Base-by-base conservation (phyloP, 208 protist genomes). In the Crithidia sp. region DNA sequence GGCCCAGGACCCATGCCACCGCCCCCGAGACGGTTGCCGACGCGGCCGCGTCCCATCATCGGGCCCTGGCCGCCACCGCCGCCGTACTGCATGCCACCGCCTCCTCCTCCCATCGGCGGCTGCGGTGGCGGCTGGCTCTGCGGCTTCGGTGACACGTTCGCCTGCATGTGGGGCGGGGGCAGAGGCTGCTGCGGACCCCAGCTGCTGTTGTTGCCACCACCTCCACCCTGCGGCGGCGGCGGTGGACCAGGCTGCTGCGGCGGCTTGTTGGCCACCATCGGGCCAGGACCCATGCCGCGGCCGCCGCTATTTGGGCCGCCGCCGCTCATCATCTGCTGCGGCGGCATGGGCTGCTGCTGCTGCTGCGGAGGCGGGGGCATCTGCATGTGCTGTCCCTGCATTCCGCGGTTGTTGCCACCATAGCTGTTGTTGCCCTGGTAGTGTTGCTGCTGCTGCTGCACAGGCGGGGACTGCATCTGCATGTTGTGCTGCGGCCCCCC, bases 391-490 rank as follows among this genome's bases (percentile, higher is more conserved):
- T 52, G 67, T 16, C 71, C 71, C 67, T 73, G 74, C 74, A 79
- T 74, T 5, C 70, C 72, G 41, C 77, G 67, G n/a, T 59, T 45
- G 19, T 56, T 63, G 62, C 76, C 53, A 47, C 76, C 68, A 61
- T 71, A 69, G 63, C 37, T 63, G 57, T 72, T 72, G 69, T 76
- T 81, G 12, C 65, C 67, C 37, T 76, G 70, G 53, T 80, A 67
- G 49, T 77, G 74, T 59, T 83, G 79, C 43, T 69, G 76, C 57
- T 83, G 78, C 56, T 76, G 77, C 12, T 71, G 68, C 57, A 80
- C 67, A 2, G 75, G 67, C 9, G 60, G 77, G 40, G 73, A 81
- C 55, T 85, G 80, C 80, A 88, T 85, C 43, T 80, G 73, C 79
- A 86, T 79, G 53, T 79, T 67, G 56, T 78, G 78, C 58, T 81